A percentile compares a stretch with the other conserved stretches of the same genome.
Conservation (phyloP, 768 basidiomycete species). For the Xanthoconium stramineum region DNA sequence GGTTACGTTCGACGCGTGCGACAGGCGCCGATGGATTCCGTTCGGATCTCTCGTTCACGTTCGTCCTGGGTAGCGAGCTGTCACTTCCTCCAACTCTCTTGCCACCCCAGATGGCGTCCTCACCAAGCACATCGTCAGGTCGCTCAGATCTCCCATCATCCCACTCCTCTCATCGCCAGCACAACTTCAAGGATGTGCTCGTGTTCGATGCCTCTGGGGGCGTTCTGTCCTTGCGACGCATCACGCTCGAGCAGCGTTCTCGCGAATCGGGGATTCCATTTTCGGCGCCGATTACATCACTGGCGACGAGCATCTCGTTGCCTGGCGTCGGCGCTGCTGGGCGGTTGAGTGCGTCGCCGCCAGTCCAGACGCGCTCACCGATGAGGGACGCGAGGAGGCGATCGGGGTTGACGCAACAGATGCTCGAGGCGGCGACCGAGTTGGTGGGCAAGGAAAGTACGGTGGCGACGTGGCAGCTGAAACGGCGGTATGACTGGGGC, state of each 20-base stretch:
- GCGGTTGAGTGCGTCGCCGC: slow-evolving; percentile 31
- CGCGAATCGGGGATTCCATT: slow-evolving; percentile 23
- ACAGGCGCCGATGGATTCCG: slow-evolving; percentile 26
- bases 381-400: slow-evolving; percentile 27
- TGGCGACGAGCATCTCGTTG: slow-evolving; percentile 60
- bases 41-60: slow-evolving; percentile 54
- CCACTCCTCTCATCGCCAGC: slow-evolving; percentile 32
- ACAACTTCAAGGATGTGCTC: slow-evolving; percentile 63
- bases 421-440: slow-evolving; percentile 35
- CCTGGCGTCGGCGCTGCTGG: slow-evolving; percentile 50
- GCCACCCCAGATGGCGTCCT: slow-evolving; percentile 23
- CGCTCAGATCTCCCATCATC: slow-evolving; percentile 28
- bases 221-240: slow-evolving; percentile 51
- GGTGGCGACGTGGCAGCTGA: slow-evolving; percentile 67
- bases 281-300: slow-evolving; percentile 28
- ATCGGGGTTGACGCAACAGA: slow-evolving; percentile 35
- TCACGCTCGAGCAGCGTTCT: slow-evolving; percentile 42
- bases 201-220: slow-evolving; percentile 63
- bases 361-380: slow-evolving; percentile 14
- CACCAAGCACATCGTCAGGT: slow-evolving; percentile 26
- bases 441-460: slow-evolving; percentile 37
- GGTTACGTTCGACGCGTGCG: slow-evolving; percentile 42
- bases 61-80: slow-evolving; percentile 38
- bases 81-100: slow-evolving; percentile 41
- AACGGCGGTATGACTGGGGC: slow-evolving; percentile 48